Evolutionary conservation across 768 basidiomycete species (phyloP).

Genomic region (Xerocomellus intermedius): DNA sequence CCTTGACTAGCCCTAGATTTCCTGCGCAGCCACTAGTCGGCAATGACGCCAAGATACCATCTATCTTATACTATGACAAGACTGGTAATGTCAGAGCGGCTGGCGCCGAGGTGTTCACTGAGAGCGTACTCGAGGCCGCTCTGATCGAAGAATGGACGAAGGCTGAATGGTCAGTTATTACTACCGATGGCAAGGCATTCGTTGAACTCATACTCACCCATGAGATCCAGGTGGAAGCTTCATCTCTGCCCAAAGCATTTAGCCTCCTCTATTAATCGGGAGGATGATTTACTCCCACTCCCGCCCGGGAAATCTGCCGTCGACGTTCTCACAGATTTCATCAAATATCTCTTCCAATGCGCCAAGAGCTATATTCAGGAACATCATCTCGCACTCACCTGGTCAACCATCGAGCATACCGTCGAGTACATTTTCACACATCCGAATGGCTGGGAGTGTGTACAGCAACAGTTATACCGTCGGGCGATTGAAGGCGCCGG

Average conservation of each 20-base stretch:
- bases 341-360: slow-evolving; percentile 2
- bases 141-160: slow-evolving; percentile 26
- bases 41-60: slow-evolving; percentile 44
- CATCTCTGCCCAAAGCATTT: slow-evolving; percentile 18
- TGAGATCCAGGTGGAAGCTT: slow-evolving; percentile 25
- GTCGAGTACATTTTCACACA: slow-evolving; percentile 24
- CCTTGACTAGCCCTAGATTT: slow-evolving; percentile 30
- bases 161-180: slow-evolving; percentile 18
- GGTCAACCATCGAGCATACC: slow-evolving; percentile 12
- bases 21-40: slow-evolving; percentile 37
- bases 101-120: slow-evolving; percentile 40
- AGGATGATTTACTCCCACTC: slow-evolving; percentile 29
- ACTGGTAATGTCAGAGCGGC: slow-evolving; percentile 35
- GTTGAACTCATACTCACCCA: neutral
- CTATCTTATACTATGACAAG: slow-evolving; percentile 43
- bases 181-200: too few species aligned
- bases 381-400: slow-evolving; percentile 14
- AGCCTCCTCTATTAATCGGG: slow-evolving; percentile 9
- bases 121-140: slow-evolving; percentile 32
- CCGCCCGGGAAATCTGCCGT: slow-evolving; percentile 3
- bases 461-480: slow-evolving; percentile 11
- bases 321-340: neutral
- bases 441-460: slow-evolving; percentile 28
- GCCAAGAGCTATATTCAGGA: slow-evolving; percentile 11
- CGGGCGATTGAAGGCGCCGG: slow-evolving; percentile 20